Evolutionary conservation across 495 filamentous ascomycete genomes (phyloP), one percentile per base, ranked within the genome.

Genomic region (Oleoguttula mirabilis): DNA sequence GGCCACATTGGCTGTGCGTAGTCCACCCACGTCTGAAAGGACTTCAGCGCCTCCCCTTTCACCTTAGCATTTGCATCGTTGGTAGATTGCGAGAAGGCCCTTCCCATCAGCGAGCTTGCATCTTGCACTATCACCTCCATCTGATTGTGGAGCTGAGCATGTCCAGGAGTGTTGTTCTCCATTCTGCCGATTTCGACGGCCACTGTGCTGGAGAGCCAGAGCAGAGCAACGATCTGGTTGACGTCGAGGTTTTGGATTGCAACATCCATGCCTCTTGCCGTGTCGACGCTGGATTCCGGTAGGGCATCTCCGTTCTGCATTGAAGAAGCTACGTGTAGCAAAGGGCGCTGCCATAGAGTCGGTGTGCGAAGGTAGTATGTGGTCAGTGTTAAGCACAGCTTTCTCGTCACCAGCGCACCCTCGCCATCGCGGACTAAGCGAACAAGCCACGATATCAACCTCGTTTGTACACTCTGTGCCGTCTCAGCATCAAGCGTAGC

Each of bases 331-430:
- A 94, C 62, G 52, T 86, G 80, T 48, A 69, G 70, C 7, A 94
- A 35, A 39, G 78, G 84, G 43, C 65, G 66, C 22, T 66, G 66
- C 84, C 85, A 94, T 3, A 70, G 65, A 19, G 72, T 62, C 0
- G 75, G 72, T 30, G 82, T 77, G 39, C 80, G 79, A 21, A 86
- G 62, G 54, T 86, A 93, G 54, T 82, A 84, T 3, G 81, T 77
- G 27, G 82, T 80, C 7, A 95, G 60, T 28, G 84, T 82, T 17
- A 81, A 76, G 51, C 85, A 88, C 17, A 95, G 68, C 62, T 98
- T 98, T 56, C 74, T 75, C 25, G 80, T 61, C 6, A 93, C 85
- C 36, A 90, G 65, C 21, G 70, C 51, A 10, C 70, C 69, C 17
- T 80, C 75, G 0, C 69, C 71, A 25, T 70, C 66, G 30, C 65